Percentiles rank a stretch among this genome's conserved stretches.
Evolutionary conservation across 2,329 filamentous ascomycete genomes (phyloP).

Genomic region (Ceratocystis ficicola): DNA sequence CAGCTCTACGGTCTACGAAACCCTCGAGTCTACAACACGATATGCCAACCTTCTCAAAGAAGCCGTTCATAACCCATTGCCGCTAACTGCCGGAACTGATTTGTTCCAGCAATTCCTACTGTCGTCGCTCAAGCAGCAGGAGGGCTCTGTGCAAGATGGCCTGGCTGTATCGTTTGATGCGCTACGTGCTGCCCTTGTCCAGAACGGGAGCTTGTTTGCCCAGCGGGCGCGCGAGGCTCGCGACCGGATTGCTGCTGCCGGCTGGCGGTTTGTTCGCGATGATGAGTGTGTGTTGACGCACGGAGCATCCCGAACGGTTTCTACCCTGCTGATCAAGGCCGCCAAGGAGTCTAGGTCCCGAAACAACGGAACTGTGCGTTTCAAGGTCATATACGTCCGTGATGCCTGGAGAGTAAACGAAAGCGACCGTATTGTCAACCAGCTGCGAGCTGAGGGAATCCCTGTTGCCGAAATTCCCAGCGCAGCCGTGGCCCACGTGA

Average conservation of each 20-base stretch:
- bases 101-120: slow-evolving; percentile 92
- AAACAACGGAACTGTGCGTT: slow-evolving; percentile 48
- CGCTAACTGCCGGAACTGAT: slow-evolving; percentile 84
- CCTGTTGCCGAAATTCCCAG: slow-evolving; percentile 55
- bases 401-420: slow-evolving; percentile 46
- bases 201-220: slow-evolving; percentile 78
- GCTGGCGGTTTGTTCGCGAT: slow-evolving; percentile 65
- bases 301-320: slow-evolving; percentile 75
- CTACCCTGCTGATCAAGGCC: slow-evolving; percentile 61
- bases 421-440: slow-evolving; percentile 56
- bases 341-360: slow-evolving; percentile 34
- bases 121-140: slow-evolving; percentile 48
- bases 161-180: slow-evolving; percentile 53
- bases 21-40: slow-evolving; percentile 68
- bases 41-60: slow-evolving; percentile 67
- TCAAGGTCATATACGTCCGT: slow-evolving; percentile 72
- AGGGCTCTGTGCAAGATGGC: slow-evolving; percentile 26
- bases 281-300: slow-evolving; percentile 78
- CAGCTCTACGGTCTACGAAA: slow-evolving; percentile 84
- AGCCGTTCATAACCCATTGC: slow-evolving; percentile 76
- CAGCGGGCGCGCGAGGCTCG: slow-evolving; percentile 73
- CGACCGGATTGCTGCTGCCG: slow-evolving; percentile 68
- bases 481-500: slow-evolving; percentile 63
- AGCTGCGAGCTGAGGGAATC: slow-evolving; percentile 61
- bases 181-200: slow-evolving; percentile 69